Conservation (phyloP, 768 basidiomycete species). For the Auriscalpium orientale region DNA sequence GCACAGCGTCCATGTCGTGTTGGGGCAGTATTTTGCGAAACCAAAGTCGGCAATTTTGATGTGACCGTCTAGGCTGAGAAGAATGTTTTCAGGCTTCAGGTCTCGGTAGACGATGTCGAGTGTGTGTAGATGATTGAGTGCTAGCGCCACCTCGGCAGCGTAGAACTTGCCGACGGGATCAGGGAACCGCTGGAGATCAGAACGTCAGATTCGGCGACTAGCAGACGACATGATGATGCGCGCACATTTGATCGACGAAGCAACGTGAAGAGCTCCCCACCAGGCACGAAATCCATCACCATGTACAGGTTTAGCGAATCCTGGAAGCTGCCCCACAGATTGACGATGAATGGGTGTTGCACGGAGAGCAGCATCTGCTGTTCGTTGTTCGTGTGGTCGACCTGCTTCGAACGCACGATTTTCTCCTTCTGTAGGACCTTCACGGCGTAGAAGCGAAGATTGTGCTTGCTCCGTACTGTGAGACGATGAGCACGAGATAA, state of each 20-base stretch:
- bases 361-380: conserved; percentile 78
- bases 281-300: conserved; percentile 96
- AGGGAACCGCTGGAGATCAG: conserved; percentile 67
- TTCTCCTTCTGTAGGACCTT: conserved; percentile 93
- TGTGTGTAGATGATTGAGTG: conserved; percentile 81
- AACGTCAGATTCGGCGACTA: not conserved
- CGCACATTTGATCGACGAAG: conserved; percentile 82
- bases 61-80: conserved; percentile 90
- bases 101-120: conserved; percentile 94
- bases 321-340: conserved; percentile 94
- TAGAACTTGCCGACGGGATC: conserved; percentile 98
- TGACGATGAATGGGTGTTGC: conserved; percentile 91
- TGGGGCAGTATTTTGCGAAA: conserved; percentile 84
- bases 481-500: not conserved
- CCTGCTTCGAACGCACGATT: conserved; percentile 87
- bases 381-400: conserved; percentile 97
- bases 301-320: conserved; percentile 92
- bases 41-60: conserved; percentile 97
- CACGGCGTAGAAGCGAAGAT: conserved; percentile 92
- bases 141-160: conserved; percentile 89
- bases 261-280: conserved; percentile 94
- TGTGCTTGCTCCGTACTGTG: conserved; percentile 84
- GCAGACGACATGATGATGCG: conserved; percentile 4
- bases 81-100: conserved; percentile 94
- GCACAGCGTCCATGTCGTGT: conserved; percentile 91